Percentiles rank a stretch among this genome's conserved stretches.
Evolutionary conservation across 768 basidiomycete genomes (phyloP).

Genomic region (Boletus pseudopeckii): DNA sequence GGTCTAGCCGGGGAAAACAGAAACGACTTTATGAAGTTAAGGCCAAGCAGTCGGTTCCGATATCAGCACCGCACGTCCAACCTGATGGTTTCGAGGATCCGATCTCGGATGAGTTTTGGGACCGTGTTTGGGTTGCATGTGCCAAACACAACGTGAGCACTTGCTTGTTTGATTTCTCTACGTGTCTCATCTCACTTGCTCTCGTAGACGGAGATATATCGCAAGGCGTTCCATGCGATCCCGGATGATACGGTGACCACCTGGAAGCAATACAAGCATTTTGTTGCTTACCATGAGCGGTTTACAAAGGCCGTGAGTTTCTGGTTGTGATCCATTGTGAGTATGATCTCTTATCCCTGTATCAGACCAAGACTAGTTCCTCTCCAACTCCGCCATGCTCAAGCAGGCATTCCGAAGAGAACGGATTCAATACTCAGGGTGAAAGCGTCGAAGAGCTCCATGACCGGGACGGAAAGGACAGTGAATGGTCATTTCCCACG

Average conservation of each 20-base stretch:
- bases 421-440: constrained; percentile 8
- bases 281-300: constrained; percentile 70
- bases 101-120: constrained; percentile 84
- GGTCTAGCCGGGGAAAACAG: constrained; percentile 53
- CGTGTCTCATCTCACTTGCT: not conserved
- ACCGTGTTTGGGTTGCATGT: constrained; percentile 80
- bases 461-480: constrained; percentile 18
- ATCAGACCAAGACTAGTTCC: constrained; percentile 42
- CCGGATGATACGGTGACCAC: constrained; percentile 92
- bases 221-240: constrained; percentile 90
- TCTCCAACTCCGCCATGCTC: constrained; percentile 47
- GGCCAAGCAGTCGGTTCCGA: constrained; percentile 57
- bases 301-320: constrained; percentile 60
- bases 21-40: constrained; percentile 55
- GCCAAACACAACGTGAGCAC: constrained; percentile 81
- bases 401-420: constrained; percentile 48
- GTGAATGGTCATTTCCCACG: constrained; percentile 16
- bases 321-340: not conserved
- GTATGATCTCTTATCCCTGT: constrained; percentile 3
- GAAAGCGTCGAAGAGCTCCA: constrained; percentile 19
- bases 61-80: constrained; percentile 67
- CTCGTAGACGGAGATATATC: constrained; percentile 85
- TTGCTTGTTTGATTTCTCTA: constrained; percentile 6
- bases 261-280: constrained; percentile 96
- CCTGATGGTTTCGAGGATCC: constrained; percentile 86